Evolutionary conservation across 306 rosid species (phyloP).

Genomic region (Trifolium dubium): DNA sequence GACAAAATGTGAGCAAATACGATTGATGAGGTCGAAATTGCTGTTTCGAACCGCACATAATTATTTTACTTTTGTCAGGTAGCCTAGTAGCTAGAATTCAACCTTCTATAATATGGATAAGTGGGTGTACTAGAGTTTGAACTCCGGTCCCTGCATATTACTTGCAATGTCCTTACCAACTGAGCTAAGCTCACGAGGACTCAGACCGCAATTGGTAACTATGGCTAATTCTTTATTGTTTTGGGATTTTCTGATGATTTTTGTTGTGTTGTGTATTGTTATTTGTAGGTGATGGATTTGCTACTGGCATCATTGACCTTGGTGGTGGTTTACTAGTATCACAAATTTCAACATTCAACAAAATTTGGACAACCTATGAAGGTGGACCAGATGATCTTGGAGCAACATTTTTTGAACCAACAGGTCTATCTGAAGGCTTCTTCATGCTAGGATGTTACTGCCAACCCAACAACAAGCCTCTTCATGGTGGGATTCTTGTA

Average conservation of each 20-base stretch:
- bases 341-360: constrained; percentile 59
- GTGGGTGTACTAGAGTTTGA: too few relatives aligned
- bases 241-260: neutral
- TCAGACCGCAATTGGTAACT: too few relatives aligned
- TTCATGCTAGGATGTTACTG: constrained; percentile 61
- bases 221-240: too few relatives aligned
- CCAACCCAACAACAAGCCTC: constrained; percentile 67
- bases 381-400: constrained; percentile 76
- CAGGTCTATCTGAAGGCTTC: constrained; percentile 62
- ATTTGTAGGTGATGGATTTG: constrained; percentile 62
- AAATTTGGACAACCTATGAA: constrained; percentile 62
- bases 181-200: too few relatives aligned
- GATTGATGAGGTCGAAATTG: too few relatives aligned
- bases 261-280: neutral
- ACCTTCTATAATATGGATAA: too few relatives aligned
- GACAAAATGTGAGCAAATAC: too few relatives aligned
- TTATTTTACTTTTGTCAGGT: too few relatives aligned
- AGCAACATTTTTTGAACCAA: constrained; percentile 75
- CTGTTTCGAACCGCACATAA: too few relatives aligned
- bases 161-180: too few relatives aligned
- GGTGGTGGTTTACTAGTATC: constrained; percentile 68
- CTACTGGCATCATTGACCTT: constrained; percentile 61
- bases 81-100: too few relatives aligned
- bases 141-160: too few relatives aligned
- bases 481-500: constrained; percentile 71